Evolutionary conservation across 768 basidiomycete species (phyloP), one percentile per base, ranked within the genome.

Genomic region (Trametes punicea): DNA sequence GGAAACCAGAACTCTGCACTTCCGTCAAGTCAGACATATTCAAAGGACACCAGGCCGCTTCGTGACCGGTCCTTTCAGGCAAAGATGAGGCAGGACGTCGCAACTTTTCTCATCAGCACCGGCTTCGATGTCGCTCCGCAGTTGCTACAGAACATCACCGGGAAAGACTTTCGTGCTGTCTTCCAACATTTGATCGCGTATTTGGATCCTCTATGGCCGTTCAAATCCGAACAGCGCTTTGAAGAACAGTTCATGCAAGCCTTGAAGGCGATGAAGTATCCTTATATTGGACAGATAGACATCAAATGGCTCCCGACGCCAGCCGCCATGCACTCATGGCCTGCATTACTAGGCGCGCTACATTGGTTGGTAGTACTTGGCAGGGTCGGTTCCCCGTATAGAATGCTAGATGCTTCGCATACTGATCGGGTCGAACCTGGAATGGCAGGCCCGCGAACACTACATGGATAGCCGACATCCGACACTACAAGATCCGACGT

Each of bases 281-380:
- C 97, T 0, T 90, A 85, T 56, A 78, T 84, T 3, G 79, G 85
- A 47, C 79, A 82, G 55, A 80, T 98, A 16, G 90, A 93, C 62
- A 84, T 85, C 48, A 94, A 90, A 61, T 92, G 90, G 80, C 71
- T 98, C 4, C 87, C 87, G 7, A 87, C 94, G 2, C 90, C 93
- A 0, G 95, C 91, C 0, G 88, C 86, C 51, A 87, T 89, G 76
- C 89, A 92, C 71, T 85, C 88, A n/a, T 98, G 96, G 97, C 91
- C 93, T 0, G 77, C 83, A 20, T 71, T 97, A 23, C 76, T 98
- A 15, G 96, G 90, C 20, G 88, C 90, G 65, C 68, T 98, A 30
- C 89, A 95, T 70, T 99, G 97, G 97, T 73, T 99, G 13, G 90
- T 90, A 7, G 87, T 91, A 63, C 70, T 91, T 61, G 87, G 88